These are phyloP conservation scores for Alternaria ethzedia DNA, from an alignment of 2,329 filamentous ascomycete species.

Conservation along the genomic window DNA sequence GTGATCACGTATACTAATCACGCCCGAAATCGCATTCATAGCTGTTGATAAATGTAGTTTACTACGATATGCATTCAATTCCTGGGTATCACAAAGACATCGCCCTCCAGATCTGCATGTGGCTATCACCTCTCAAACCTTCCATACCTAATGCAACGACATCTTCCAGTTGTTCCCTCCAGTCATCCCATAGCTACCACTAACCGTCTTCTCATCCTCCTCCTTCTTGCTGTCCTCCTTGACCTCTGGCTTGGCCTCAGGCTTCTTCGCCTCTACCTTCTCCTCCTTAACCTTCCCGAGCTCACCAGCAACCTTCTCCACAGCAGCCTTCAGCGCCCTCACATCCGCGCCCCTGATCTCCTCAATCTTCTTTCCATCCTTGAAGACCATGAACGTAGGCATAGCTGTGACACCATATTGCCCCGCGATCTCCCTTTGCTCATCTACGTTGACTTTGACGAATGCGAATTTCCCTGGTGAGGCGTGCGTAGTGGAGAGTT, in stretches of 20 bases:
- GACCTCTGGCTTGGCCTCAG: constrained; percentile 2
- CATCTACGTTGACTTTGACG: constrained; percentile 63
- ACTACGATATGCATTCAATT: background rate
- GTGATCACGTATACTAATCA: background rate
- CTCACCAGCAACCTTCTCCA: constrained; percentile 29
- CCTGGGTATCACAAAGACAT: background rate
- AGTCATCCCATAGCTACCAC: constrained; percentile 44
- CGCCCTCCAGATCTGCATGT: background rate
- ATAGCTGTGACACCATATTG: constrained; percentile 58
- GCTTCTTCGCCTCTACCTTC: constrained; percentile 15
- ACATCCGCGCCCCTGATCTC: constrained; percentile 41
- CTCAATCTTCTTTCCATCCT: constrained; percentile 38
- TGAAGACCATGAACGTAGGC: constrained; percentile 45
- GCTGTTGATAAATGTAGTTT: background rate
- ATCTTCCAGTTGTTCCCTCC: constrained; percentile 38
- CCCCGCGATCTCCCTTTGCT: constrained; percentile 55
- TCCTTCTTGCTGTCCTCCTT: constrained; percentile 9
- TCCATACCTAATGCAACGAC: constrained; percentile 22
- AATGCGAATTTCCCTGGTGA: constrained; percentile 56
- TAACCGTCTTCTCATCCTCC: constrained; percentile 38
- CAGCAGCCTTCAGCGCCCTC: constrained; percentile 29
- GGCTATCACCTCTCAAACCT: background rate
- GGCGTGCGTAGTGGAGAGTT: constrained; percentile 58
- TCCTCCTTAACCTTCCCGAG: constrained; percentile 9
- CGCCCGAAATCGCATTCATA: no score